Evolutionary conservation across 768 basidiomycete genomes (phyloP), one percentile per base, ranked within the genome.

Genomic region (Mycena kentingensis): DNA sequence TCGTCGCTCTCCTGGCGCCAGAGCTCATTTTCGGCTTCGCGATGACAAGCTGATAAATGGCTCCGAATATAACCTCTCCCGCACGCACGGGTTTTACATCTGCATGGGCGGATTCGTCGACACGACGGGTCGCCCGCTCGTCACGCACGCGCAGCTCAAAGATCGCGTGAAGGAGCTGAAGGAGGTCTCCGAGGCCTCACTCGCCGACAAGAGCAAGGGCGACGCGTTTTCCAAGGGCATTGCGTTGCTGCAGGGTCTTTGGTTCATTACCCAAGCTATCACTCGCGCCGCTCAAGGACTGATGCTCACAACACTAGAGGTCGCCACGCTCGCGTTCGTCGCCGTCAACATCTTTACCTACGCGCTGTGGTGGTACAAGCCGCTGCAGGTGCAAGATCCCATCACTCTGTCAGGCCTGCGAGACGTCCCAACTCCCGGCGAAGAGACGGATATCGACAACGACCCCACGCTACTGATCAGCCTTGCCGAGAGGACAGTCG

Each of bases 291-390:
- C 21, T 4, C 45, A 65, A 22, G 24, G 51, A 11, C 59, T 75
- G 19, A 58, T 66, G 2, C 37, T 70, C 18, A 71, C 69, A 13
- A 63, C 68, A 31, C 62, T 75, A 13, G 70, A 75, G 56, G 51
- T 74, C 15, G 54, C 66, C 5, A 75, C 73, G 3, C 26, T 72
- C 11, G 70, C 65, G 1, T 70, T 68, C 47, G 65, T 63, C 2
- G 31, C 60, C 6, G 55, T 73, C 21, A 72, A 67, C 28, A 52
- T 64, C 5, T 46, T 61, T 2, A 67, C 58, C 8, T 74, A 70
- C 47, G 32, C 43, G 2, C 41, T 70, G 3, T 74, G 74, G 74
- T 74, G 69, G 73, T 37, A 67, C 27, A 76, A 76, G 55, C 75
- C 74, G 5, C 60, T 67, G 16, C 65, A 70, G 36, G 66, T 74